These are phyloP conservation scores for Pilaira anomala DNA, from an alignment of 192 early-diverging fungal species.

Conservation along the genomic window DNA sequence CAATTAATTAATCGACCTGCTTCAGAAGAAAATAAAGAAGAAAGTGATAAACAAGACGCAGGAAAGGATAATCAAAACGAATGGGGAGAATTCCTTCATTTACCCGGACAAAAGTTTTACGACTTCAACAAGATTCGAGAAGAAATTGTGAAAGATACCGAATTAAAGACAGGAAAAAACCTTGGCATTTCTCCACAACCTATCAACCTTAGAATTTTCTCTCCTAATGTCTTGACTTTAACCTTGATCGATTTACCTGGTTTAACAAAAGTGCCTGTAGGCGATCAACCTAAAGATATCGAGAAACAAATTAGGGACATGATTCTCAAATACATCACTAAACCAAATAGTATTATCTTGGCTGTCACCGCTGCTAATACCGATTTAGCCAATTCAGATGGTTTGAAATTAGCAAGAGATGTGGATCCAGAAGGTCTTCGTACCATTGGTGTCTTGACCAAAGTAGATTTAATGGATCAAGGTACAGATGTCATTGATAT, in stretches of 20 bases:
- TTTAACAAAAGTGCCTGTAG: slow-evolving; percentile 98
- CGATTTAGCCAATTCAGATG: slow-evolving; percentile 99
- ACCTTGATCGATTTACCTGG: slow-evolving; percentile 98
- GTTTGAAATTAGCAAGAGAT: slow-evolving; percentile 96
- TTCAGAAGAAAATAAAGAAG: slow-evolving; percentile 30
- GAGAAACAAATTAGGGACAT: slow-evolving; percentile 98
- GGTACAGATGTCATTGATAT: slow-evolving; percentile 99
- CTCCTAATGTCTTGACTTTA: slow-evolving; percentile 97
- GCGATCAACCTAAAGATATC: slow-evolving; percentile 99
- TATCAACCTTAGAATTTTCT: slow-evolving; percentile 97
- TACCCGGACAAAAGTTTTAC: slow-evolving; percentile 94
- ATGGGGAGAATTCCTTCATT: slow-evolving; percentile 99
- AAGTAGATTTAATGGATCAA: slow-evolving; percentile 99
- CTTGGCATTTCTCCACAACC: slow-evolving; percentile 90
- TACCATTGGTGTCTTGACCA: slow-evolving; percentile 99
- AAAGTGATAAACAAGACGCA: slow-evolving; percentile 9
- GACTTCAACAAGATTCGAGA: slow-evolving; percentile 97
- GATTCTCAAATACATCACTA: slow-evolving; percentile 96
- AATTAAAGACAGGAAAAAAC: slow-evolving; percentile 80
- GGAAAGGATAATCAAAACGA: slow-evolving; percentile 77
- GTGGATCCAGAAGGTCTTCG: slow-evolving; percentile 98
- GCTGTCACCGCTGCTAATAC: slow-evolving; percentile 98
- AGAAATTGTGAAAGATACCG: slow-evolving; percentile 93
- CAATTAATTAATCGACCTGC: no score
- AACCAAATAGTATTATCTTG: slow-evolving; percentile 96